These are phyloP conservation scores for Geotrichum macrosporum DNA, from an alignment of 1,139 yeast species.

Conservation along the genomic window DNA sequence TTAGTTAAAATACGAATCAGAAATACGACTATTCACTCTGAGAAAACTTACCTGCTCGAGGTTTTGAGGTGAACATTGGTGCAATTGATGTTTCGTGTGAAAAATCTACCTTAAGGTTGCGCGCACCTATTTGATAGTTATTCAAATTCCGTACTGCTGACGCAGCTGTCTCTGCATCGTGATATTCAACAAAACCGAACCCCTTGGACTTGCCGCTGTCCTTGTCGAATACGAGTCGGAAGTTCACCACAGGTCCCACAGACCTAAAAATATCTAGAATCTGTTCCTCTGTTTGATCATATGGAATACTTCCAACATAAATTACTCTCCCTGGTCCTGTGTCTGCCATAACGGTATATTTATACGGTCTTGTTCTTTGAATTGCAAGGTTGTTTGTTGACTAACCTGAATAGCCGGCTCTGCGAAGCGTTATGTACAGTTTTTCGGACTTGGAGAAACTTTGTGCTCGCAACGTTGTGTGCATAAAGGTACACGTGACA, in stretches of 20 bases:
- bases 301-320: conserved; percentile 64
- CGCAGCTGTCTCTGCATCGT: conserved; percentile 71
- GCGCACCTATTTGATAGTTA: conserved; percentile 69
- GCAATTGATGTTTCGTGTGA: conserved; percentile 41
- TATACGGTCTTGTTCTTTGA: neutral
- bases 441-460: too few species aligned
- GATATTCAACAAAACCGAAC: conserved; percentile 79
- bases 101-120: conserved; percentile 67
- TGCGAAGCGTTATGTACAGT: too few species aligned
- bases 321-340: conserved; percentile 41
- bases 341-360: neutral
- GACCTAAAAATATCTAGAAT: conserved; percentile 70
- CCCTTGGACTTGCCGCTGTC: conserved; percentile 91
- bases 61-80: conserved; percentile 15
- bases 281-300: conserved; percentile 85
- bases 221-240: conserved; percentile 77
- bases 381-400: neutral
- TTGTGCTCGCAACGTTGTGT: conserved; percentile 7
- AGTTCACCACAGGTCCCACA: conserved; percentile 79
- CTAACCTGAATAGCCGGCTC: too few species aligned
- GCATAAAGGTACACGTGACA: conserved; percentile 1
- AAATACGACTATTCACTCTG: too few species aligned
- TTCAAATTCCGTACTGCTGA: conserved; percentile 87
- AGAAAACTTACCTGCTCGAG: conserved; percentile 9
- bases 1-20: too few species aligned